Base-by-base conservation (phyloP, 371 early-diverging fungal species). In the Rhizopus arrhizus region DNA sequence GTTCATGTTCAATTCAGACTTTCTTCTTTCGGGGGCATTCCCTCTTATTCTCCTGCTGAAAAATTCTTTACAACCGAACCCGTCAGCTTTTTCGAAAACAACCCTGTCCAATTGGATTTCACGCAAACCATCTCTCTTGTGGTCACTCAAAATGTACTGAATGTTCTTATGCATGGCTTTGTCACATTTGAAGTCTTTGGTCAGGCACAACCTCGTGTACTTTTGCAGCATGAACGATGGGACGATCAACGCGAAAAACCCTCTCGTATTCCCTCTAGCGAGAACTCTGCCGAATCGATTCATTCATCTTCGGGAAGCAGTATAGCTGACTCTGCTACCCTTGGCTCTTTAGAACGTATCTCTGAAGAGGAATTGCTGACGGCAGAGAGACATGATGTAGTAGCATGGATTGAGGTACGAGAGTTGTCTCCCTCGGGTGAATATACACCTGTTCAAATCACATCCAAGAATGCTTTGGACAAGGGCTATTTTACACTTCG, bases 1-100 rank as follows among this genome's bases (percentile, higher is more conserved):
- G 86, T 93, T 10, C 95, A 95, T 65, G 85, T 88, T 34, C 93
- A 92, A 52, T 88, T 92, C 70, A 82, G 87, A 52, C 66, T 87
- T 0, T 85, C 85, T 3, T 84, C 85, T 3, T 86, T 90, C 74
- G 87, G 85, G 10, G 72, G 74, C 16, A 66, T 77, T 11, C 52
- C 66, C 11, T 47, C 66, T 10, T 69, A 77, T 53, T 73, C 86
- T 2, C 56, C 64, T 1, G 68, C 68, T 0, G 90, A 90, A 58
- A 82, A 85, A n/a, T 56, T 87, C 11, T 91, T 77, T 70, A 77
- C 89, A 3, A 90, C 91, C 0, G 87, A 89, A 29, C 84, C 86
- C 31, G 77, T 69, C 13, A 74, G 73, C 28, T 85, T 77, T 29
- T 89, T 90, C 64, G 81, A 70, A 34, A 68, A 74, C 15, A 68